phyloP scores from a whole-genome alignment of 148 eudicot species.

The Persicaria maculosa region DNA sequence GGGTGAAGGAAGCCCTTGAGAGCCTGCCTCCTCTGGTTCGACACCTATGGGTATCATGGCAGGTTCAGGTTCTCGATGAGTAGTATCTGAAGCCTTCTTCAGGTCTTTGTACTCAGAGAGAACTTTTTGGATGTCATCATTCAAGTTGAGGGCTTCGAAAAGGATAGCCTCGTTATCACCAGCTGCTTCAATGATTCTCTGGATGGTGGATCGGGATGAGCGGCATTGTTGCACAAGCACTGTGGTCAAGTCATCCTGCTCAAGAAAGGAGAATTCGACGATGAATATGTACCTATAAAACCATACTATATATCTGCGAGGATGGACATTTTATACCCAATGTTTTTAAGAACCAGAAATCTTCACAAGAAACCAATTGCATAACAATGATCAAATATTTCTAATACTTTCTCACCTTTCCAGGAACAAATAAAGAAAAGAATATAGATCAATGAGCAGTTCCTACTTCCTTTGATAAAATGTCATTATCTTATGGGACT shows the following conservation, averaged over 20 bases:
- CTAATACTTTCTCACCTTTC: no score
- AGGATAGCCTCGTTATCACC: slow-evolving; percentile 90
- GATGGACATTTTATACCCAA: no score
- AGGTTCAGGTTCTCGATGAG: slow-evolving; percentile 52
- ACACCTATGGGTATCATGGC: slow-evolving; percentile 88
- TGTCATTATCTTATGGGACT: background rate
- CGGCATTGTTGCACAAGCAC: slow-evolving; percentile 80
- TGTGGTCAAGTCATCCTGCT: slow-evolving; percentile 85
- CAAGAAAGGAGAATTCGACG: background rate
- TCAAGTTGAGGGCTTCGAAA: slow-evolving; percentile 89
- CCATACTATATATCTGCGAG: background rate
- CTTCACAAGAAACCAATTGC: no score
- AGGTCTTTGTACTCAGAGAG: slow-evolving; percentile 70
- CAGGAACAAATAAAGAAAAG: background rate
- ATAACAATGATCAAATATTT: no score
- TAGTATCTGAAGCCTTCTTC: slow-evolving; percentile 39
- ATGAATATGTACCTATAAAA: background rate
- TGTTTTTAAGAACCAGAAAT: no score
- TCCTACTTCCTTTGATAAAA: background rate
- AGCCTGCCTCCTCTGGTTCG: slow-evolving; percentile 63
- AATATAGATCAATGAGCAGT: background rate
- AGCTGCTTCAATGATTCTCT: slow-evolving; percentile 66
- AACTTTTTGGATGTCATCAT: slow-evolving; percentile 82
- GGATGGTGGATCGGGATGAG: slow-evolving; percentile 59
- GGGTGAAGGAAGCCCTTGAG: slow-evolving; percentile 23